Conservation (phyloP, 306 rosid species). For the Alnus glutinosa region DNA sequence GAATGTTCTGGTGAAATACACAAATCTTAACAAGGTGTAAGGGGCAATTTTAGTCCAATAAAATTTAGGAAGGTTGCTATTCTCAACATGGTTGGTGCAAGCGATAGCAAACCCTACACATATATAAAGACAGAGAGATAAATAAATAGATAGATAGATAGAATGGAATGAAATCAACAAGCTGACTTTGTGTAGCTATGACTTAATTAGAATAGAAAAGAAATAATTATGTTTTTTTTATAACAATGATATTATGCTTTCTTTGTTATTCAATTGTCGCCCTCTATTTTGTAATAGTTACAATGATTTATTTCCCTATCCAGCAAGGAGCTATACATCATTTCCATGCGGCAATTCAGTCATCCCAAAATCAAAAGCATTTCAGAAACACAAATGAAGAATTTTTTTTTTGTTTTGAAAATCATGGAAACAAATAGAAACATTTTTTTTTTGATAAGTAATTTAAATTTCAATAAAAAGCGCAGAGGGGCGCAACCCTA, state of each 20-base stretch:
- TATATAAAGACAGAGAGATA: background rate
- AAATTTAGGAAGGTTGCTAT: background rate
- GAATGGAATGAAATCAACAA: no score
- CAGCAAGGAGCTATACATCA: background rate
- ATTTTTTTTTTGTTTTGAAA: background rate
- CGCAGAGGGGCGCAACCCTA: no score
- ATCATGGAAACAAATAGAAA: background rate
- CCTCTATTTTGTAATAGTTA: background rate
- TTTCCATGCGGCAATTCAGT: background rate
- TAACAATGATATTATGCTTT: background rate
- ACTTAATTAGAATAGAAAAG: no score
- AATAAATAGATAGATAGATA: no score
- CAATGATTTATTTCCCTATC: background rate
- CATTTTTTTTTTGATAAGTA: no score
- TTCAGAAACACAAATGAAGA: background rate
- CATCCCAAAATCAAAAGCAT: background rate
- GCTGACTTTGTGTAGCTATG: no score
- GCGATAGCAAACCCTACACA: background rate
- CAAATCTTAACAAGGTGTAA: background rate
- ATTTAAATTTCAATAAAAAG: no score
- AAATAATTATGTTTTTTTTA: background rate
- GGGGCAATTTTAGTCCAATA: background rate
- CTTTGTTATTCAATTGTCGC: background rate
- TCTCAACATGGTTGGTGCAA: background rate
- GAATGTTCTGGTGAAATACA: no score